These are phyloP conservation scores for Lentinula boryana DNA, from an alignment of 768 basidiomycete genomes.

Conservation along the genomic window DNA sequence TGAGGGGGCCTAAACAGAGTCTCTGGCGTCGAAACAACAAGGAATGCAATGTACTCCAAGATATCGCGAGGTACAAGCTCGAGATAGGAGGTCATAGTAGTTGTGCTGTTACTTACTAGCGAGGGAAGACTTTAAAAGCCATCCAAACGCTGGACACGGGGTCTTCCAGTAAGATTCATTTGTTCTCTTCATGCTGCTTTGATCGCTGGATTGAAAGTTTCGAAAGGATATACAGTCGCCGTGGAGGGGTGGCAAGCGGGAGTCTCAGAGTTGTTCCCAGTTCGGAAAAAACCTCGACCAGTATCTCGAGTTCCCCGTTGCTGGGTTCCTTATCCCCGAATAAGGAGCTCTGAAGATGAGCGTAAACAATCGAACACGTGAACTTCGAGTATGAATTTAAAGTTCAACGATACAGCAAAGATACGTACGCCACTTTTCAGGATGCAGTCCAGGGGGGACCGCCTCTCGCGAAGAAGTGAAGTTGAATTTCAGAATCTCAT, in stretches of 20 bases:
- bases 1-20: slow-evolving; percentile 32
- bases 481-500: background rate
- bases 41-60: slow-evolving; percentile 48
- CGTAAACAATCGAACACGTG: background rate
- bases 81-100: slow-evolving; percentile 38
- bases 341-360: background rate
- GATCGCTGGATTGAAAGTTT: slow-evolving; percentile 3
- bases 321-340: slow-evolving; percentile 3
- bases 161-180: background rate
- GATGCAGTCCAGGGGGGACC: background rate
- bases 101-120: background rate
- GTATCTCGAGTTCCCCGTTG: background rate
- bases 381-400: background rate
- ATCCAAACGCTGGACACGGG: slow-evolving; percentile 10
- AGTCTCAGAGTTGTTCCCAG: background rate
- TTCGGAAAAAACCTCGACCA: background rate
- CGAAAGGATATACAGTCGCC: background rate
- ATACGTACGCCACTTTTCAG: background rate
- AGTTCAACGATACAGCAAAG: background rate
- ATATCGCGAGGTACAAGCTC: slow-evolving; percentile 50
- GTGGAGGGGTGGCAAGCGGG: background rate
- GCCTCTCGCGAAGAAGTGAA: background rate
- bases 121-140: slow-evolving; percentile 12
- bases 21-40: slow-evolving; percentile 26
- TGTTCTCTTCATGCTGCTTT: background rate